A percentile compares a stretch with the other conserved stretches of the same genome.
phyloP scores from a whole-genome alignment of 352 stramenopile species.

The Pythium diclinum region DNA sequence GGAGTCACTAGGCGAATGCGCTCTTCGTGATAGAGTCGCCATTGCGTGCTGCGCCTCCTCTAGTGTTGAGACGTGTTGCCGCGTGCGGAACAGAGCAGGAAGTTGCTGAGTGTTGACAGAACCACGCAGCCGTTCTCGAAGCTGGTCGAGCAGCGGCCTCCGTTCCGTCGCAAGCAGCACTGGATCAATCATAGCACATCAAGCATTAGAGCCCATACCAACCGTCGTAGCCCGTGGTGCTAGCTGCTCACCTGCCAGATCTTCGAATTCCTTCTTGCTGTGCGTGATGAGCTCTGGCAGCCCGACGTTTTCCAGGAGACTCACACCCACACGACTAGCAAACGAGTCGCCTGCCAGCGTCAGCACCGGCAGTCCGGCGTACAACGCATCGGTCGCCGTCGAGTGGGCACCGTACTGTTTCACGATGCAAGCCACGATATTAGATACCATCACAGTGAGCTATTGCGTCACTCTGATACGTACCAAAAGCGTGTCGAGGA shows the following conservation, averaged over 20 bases:
- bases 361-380: slow-evolving; percentile 82
- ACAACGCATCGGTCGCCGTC: slow-evolving; percentile 88
- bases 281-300: slow-evolving; percentile 38
- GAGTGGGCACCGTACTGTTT: slow-evolving; percentile 92
- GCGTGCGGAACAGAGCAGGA: slow-evolving; percentile 39
- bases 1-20: background rate
- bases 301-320: slow-evolving; percentile 39
- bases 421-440: background rate
- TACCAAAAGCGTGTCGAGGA: slow-evolving; percentile 90
- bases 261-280: slow-evolving; percentile 47
- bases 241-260: slow-evolving; percentile 40
- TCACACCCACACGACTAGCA: slow-evolving; percentile 54
- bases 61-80: slow-evolving; percentile 32
- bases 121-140: slow-evolving; percentile 28
- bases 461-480: slow-evolving; percentile 6
- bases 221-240: too few relatives aligned
- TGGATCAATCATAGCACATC: slow-evolving; percentile 6
- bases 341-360: slow-evolving; percentile 71
- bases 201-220: too few relatives aligned
- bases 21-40: slow-evolving; percentile 3
- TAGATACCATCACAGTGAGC: background rate
- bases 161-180: slow-evolving; percentile 35
- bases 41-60: slow-evolving; percentile 37
- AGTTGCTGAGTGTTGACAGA: slow-evolving; percentile 7
- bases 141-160: slow-evolving; percentile 9